Conservation (phyloP, 176 grass and related monocot genomes). For the Leersia perrieri region DNA sequence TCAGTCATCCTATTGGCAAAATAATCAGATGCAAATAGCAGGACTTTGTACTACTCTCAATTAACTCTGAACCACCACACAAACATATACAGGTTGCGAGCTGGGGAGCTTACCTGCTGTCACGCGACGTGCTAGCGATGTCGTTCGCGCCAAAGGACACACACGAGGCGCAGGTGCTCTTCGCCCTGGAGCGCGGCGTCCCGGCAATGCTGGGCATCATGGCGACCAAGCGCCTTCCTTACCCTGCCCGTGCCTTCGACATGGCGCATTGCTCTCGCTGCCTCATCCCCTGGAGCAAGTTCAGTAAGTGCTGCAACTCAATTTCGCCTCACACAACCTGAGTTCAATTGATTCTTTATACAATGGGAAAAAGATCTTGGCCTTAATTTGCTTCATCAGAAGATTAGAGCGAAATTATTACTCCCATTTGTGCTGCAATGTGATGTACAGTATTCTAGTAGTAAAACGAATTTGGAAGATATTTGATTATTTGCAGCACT, state of each 20-base stretch:
- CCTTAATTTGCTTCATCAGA: too few species aligned
- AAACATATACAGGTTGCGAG: slow-evolving; percentile 31
- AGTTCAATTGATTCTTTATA: too few species aligned
- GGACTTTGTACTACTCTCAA: background rate
- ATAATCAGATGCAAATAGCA: background rate
- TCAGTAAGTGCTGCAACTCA: background rate
- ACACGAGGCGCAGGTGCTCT: slow-evolving; percentile 28
- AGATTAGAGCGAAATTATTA: too few species aligned
- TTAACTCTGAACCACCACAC: background rate
- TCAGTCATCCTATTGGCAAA: too few species aligned
- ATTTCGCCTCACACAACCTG: too few species aligned
- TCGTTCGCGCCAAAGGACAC: slow-evolving; percentile 33
- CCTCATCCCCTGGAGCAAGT: slow-evolving; percentile 26
- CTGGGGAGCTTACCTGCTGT: slow-evolving; percentile 29
- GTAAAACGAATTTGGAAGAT: too few species aligned
- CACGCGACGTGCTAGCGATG: slow-evolving; percentile 5
- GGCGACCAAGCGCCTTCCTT: slow-evolving; percentile 22
- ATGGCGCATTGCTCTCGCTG: slow-evolving; percentile 29
- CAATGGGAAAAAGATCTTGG: too few species aligned
- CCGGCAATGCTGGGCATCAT: slow-evolving; percentile 34
- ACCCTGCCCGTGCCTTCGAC: slow-evolving; percentile 17
- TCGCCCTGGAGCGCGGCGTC: slow-evolving; percentile 36
- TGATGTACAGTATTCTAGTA: too few species aligned
- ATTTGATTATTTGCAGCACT: too few species aligned
- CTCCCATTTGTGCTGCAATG: too few species aligned